Evolutionary conservation across 768 basidiomycete species (phyloP), one percentile per base, ranked within the genome.

Genomic region (Imleria badia): DNA sequence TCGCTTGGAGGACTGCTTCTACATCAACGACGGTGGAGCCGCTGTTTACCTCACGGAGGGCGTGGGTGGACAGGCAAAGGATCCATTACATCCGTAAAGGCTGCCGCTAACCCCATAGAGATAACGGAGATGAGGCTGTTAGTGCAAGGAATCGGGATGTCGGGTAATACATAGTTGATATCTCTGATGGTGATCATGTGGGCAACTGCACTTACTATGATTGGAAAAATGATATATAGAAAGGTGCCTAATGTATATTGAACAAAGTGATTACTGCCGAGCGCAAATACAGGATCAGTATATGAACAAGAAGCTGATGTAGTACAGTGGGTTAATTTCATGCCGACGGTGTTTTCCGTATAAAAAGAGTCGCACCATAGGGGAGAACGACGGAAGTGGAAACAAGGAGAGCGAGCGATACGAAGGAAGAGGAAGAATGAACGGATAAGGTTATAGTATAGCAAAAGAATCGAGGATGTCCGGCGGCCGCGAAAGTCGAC

Each of bases 1-100:
- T 17, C 80, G 91, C 41, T 71, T 95, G 48, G 91, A 94, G 66
- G 93, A 94, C 63, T 94, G 91, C 63, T 87, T 90, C 64, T 86
- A 81, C 61, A 79, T 93, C 52, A 66, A 78, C 51, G 74, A 78
- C 10, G 63, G 71, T n/a, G 87, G 89, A 1, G 60, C 55, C 1
- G 73, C 84, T 0, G 72, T 78, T 30, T 82, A 81, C 69, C 76
- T 93, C 29, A 92, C 89, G 1, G 79, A 72, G 22, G 80, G 77
- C 14, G 81, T 84, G 22, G 88, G 88, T 10, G 87, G 84, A 7
- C 80, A 76, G 23, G 81, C 84, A 8, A 59, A 45, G 13, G 70
- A 67, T 52, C 70, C 72, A 9, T 72, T 76, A 60, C 53, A 62
- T 47, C 72, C 69, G 35, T 80, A 60, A 69, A 45, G 20, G 48